phyloP scores from a whole-genome alignment of 345 rosid genomes.

The Syzygium oleosum region DNA sequence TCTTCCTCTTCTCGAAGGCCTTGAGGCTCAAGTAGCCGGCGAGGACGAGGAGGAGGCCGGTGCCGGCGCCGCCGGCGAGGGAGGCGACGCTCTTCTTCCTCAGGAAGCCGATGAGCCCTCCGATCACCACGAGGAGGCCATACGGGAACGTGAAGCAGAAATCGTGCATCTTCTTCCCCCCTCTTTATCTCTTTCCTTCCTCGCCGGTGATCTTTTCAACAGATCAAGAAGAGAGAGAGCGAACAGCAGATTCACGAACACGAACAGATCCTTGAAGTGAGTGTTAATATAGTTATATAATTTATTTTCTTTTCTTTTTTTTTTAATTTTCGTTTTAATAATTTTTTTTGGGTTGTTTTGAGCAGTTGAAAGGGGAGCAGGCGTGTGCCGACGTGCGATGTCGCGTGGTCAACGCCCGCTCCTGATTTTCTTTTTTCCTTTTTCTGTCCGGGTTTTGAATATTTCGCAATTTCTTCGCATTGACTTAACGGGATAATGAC shows the following conservation, averaged over 20 bases:
- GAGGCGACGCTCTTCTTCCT: constrained; percentile 79
- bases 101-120: constrained; percentile 72
- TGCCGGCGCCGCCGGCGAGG: constrained; percentile 71
- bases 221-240: not conserved
- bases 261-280: not conserved
- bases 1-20: constrained; percentile 70
- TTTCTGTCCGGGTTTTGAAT: not conserved
- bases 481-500: too few relatives aligned
- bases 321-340: not conserved
- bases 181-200: not conserved
- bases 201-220: not conserved
- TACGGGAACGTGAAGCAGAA: constrained; percentile 98
- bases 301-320: not conserved
- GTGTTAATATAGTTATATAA: not conserved
- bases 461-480: too few relatives aligned
- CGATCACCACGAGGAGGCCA: constrained; percentile 67
- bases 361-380: not conserved
- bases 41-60: constrained; percentile 67
- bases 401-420: not conserved
- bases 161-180: constrained; percentile 64
- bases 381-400: not conserved
- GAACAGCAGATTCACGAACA: not conserved
- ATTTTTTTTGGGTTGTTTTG: not conserved
- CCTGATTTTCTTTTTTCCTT: not conserved
- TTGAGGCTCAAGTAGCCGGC: constrained; percentile 85